Percentiles rank a stretch among this genome's conserved stretches.
phyloP scores from a whole-genome alignment of 2,329 filamentous ascomycete genomes.

The Diaporthe nobilis region DNA sequence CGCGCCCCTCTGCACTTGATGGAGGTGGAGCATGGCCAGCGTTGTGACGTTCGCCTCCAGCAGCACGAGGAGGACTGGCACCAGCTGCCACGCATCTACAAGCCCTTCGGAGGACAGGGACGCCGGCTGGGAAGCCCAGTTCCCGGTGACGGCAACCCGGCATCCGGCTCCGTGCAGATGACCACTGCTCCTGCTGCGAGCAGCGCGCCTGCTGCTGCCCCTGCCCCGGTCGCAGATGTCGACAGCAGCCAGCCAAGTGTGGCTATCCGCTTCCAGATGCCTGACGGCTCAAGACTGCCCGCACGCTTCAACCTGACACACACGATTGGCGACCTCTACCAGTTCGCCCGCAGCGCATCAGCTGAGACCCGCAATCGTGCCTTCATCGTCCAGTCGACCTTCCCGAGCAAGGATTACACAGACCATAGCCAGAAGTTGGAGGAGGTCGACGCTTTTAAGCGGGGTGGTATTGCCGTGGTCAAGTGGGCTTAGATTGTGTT shows the following conservation, averaged over 20 bases:
- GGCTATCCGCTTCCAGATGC: slow-evolving; percentile 82
- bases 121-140: slow-evolving; percentile 84
- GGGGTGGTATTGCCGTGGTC: slow-evolving; percentile 75
- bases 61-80: slow-evolving; percentile 83
- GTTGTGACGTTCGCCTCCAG: slow-evolving; percentile 83
- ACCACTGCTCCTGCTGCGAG: slow-evolving; percentile 48
- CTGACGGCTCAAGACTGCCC: slow-evolving; percentile 82
- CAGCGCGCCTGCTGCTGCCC: slow-evolving; percentile 36
- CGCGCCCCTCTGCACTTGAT: slow-evolving; percentile 84
- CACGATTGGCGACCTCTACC: slow-evolving; percentile 83
- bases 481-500: slow-evolving; percentile 63
- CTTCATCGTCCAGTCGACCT: slow-evolving; percentile 86
- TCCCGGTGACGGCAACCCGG: slow-evolving; percentile 65
- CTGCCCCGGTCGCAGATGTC: slow-evolving; percentile 57
- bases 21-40: slow-evolving; percentile 81
- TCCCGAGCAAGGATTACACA: slow-evolving; percentile 84
- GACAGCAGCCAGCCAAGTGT: slow-evolving; percentile 78
- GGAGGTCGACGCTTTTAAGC: slow-evolving; percentile 76
- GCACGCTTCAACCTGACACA: slow-evolving; percentile 86
- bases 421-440: slow-evolving; percentile 73
- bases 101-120: slow-evolving; percentile 80
- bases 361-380: slow-evolving; percentile 68
- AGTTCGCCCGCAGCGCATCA: slow-evolving; percentile 78
- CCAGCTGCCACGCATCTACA: slow-evolving; percentile 80
- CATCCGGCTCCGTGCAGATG: slow-evolving; percentile 51